Evolutionary conservation across 148 eudicot genomes (phyloP), one percentile per base, ranked within the genome.

Genomic region (Nepenthes gracilis): DNA sequence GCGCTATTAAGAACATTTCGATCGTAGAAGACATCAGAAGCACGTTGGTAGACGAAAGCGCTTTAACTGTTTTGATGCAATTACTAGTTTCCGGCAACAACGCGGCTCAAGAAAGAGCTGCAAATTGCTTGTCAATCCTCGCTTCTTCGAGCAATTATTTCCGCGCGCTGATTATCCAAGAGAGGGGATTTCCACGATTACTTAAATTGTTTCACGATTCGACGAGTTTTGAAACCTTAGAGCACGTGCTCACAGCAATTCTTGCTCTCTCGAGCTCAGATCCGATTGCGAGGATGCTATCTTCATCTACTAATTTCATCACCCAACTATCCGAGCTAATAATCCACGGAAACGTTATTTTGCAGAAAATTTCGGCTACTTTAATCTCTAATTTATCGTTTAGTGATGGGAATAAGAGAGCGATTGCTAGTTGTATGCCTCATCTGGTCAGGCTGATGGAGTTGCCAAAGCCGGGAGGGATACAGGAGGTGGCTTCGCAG

Each of bases 371-470:
- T 14, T 69, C 75, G 9, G 83, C 79, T 6, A 67, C 70, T 0
- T 56, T 82, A 33, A 57, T 85, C 0, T 71, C 76, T 9, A 74
- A 66, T 14, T 55, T 85, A 9, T 65, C 76, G 11, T 67, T 85
- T 4, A 77, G 74, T 64, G 91, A 80, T 23, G 66, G 74, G 2
- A 80, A 67, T 45, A 85, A 82, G 76, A 60, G 77, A 33, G 83
- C 78, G 0, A 65, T 75, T 8, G 62, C 70, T 4, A 69, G 82
- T 2, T 85, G 83, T 69, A 82, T 82, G 76, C 72, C 72, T 3
- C 58, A 76, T 23, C 61, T 85, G 57, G 68, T 85, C 75, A 82
- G 74, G 71, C 68, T 82, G 59, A 82, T 85, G 83, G 91, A 85
- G 62, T 56, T 67, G 23, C 71, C 80, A 12, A 85, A 85, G 71